Evolutionary conservation across 179 eudicot species (phyloP), one percentile per base, ranked within the genome.

Genomic region (Silene noctiflora): DNA sequence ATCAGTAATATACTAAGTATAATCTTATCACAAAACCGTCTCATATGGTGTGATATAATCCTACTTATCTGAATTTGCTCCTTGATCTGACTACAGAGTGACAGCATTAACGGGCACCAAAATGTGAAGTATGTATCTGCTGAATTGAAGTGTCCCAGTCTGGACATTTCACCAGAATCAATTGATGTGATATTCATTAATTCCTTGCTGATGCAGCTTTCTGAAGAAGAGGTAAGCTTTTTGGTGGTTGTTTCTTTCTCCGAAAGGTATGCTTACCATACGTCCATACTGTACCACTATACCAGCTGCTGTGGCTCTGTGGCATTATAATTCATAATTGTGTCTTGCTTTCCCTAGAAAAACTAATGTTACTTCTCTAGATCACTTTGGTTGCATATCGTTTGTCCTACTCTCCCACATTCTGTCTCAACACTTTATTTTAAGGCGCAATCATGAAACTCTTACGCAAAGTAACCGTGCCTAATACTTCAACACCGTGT

Each of bases 121-220:
- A 91, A 95, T 81, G 95, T 89, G 85, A 88, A 91, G 86, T 91
- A 91, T 59, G 83, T 93, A 84, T 89, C 91, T 78, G 95, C 91
- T 77, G 96, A 94, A 77, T 95, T 89, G 14, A 86, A 97, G 51
- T 91, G 92, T 20, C 87, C 93, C 1, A 89, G 86, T 65, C 77
- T 95, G 70, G 81, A 83, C 69, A 81, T 95, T 72, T 65, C 93
- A 76, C 81, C 86, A 42, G 91, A 86, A 77, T 89, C 97, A 13
- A 33, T 91, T 48, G 99, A 95, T 78, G 72, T 95, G 77, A 85
- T 95, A 69, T 93, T 95, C 78, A 89, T 97, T 48, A 91, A 95
- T 83, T 93, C 95, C 87, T 84, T 93, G 46, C 78, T 95, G 75
- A 91, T 87, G 97, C 86, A 93, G 82, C 97, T 93, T 69, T 93